Percentiles rank a stretch among this genome's conserved stretches.
Evolutionary conservation across 345 rosid species (phyloP).

Genomic region (Dimocarpus longan): DNA sequence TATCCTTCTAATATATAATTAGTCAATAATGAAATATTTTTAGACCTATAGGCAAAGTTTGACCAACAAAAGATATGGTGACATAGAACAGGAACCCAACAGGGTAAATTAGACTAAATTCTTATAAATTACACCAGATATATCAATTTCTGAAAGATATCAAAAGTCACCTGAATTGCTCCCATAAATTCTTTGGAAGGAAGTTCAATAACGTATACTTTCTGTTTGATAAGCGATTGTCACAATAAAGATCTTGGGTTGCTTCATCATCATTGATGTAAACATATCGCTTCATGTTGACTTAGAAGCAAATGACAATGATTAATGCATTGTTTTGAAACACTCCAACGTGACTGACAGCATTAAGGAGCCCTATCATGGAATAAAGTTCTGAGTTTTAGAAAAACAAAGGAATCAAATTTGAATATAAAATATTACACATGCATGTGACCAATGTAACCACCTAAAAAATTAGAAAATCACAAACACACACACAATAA

Average conservation of each 20-base stretch:
- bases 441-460: neutral
- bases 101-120: neutral
- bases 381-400: slow-evolving; percentile 3
- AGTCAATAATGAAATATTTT: neutral
- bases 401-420: slow-evolving; percentile 3
- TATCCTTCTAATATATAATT: neutral
- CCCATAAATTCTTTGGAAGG: slow-evolving; percentile 88
- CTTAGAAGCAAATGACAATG: slow-evolving; percentile 27
- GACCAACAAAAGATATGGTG: neutral
- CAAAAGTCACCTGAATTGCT: slow-evolving; percentile 82
- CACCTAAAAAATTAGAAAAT: neutral
- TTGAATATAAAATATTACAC: neutral
- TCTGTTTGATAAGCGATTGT: slow-evolving; percentile 85
- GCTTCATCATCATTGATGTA: slow-evolving; percentile 85
- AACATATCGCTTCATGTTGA: slow-evolving; percentile 81
- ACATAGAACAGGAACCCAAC: neutral
- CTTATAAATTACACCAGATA: neutral
- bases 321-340: slow-evolving; percentile 21
- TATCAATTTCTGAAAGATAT: neutral
- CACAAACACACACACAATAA: neutral
- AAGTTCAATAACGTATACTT: slow-evolving; percentile 88
- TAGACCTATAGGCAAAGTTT: neutral
- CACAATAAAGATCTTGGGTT: slow-evolving; percentile 69
- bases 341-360: slow-evolving; percentile 30
- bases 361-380: slow-evolving; percentile 6